Base-by-base conservation (phyloP, 2,329 filamentous ascomycete species). In the Aureobasidium sp. region DNA sequence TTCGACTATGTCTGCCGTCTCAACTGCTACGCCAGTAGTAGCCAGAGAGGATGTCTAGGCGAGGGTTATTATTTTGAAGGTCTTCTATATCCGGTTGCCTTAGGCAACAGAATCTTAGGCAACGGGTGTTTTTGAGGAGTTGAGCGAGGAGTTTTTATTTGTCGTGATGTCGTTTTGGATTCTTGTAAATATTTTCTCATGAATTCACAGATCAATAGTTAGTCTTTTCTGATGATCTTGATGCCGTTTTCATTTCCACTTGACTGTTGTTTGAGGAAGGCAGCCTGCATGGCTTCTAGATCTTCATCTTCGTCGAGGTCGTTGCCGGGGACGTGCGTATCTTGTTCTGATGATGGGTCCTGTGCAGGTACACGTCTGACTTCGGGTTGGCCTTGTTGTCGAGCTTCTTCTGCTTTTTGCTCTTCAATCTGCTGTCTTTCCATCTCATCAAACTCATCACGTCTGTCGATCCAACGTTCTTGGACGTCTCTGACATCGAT, bases 401-500 rank as follows among this genome's bases (percentile, higher is more conserved):
- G 68, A 17, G 71, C 68, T 15, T 69, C 71, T 39, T 66, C 69
- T 63, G 66, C 74, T 68, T 83, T 67, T 17, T 84, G 85, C 74
- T 95, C 89, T 68, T 89, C 87, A 70, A 92, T 89, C 61, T 87
- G 84, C 70, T 85, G 84, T 63, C 82, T 79, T 79, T 97, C 94
- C 64, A 86, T 77, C 68, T 87, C 87, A 74, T 99, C 94, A 70
- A 90, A 91, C 66, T 88, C 90, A 17, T 92, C 92, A 72, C 92
- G 94, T 44, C 87, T 82, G 75, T 97, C 93, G 36, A 99, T 78
- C 94, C 94, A 99, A 65, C 94, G 83, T 77, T 99, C 94, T 76
- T 99, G 94, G 66, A 97, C 87, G 75, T 99, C 93, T 64, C 87
- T 81, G 10, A 92, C 86, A 69, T 95, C 92, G 81, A 96, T 86